phyloP scores from a whole-genome alignment of 805 yeast genomes.

The Starmerella asiatica region DNA sequence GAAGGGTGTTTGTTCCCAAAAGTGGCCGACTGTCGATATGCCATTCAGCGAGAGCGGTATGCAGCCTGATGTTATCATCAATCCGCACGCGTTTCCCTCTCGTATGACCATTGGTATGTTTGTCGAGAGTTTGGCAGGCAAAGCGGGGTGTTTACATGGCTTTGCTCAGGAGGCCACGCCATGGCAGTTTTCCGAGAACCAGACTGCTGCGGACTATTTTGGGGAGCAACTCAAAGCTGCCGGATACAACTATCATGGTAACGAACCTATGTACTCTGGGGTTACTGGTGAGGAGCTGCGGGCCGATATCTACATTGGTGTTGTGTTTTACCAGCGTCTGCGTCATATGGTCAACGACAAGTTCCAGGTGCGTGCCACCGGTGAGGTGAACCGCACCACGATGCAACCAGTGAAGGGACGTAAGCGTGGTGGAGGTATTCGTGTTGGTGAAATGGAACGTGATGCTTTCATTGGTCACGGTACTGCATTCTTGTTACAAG shows the following conservation, averaged over 20 bases:
- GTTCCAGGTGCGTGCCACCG: constrained; percentile 98
- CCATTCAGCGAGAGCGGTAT: constrained; percentile 94
- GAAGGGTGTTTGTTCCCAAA: constrained; percentile 95
- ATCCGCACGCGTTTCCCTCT: constrained; percentile 99
- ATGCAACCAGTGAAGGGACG: constrained; percentile 99
- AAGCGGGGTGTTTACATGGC: constrained; percentile 96
- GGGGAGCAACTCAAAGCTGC: constrained; percentile 81
- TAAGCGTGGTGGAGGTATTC: constrained; percentile 97
- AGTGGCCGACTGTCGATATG: constrained; percentile 95
- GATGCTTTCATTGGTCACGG: constrained; percentile 99
- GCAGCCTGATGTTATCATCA: constrained; percentile 93
- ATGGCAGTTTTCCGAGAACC: constrained; percentile 80
- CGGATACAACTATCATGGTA: constrained; percentile 95
- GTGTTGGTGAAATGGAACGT: constrained; percentile 99
- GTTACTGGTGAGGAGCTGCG: constrained; percentile 95
- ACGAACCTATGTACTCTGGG: constrained; percentile 98
- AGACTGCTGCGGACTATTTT: constrained; percentile 94
- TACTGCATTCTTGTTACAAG: constrained; percentile 87
- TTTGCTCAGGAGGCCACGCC: constrained; percentile 96
- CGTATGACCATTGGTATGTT: constrained; percentile 99
- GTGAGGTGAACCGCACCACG: constrained; percentile 91
- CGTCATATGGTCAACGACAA: constrained; percentile 99
- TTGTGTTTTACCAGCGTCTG: constrained; percentile 93
- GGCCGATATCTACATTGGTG: constrained; percentile 91
- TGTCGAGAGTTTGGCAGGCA: constrained; percentile 96